phyloP scores from a whole-genome alignment of 257 asterid species.

The Cruciata laevipes region DNA sequence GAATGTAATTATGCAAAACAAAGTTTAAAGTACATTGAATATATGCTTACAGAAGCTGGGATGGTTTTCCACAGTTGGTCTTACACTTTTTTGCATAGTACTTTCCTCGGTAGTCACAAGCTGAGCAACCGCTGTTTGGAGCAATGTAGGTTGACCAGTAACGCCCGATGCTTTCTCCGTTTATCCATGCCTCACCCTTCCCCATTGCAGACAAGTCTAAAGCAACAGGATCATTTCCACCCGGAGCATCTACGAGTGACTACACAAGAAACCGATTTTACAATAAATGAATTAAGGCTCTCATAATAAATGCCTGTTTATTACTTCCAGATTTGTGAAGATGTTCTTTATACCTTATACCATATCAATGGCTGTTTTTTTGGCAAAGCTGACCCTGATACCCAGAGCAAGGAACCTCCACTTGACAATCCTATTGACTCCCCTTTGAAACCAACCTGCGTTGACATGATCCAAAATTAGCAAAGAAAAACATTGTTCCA shows the following conservation, averaged over 20 bases:
- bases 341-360: constrained; percentile 61
- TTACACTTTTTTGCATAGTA: constrained; percentile 48
- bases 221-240: constrained; percentile 60
- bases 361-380: constrained; percentile 71
- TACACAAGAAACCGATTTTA: constrained; percentile 18
- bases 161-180: constrained; percentile 89
- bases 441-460: constrained; percentile 82
- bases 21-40: not conserved
- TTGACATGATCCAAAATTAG: not conserved
- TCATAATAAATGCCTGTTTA: not conserved
- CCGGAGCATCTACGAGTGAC: constrained; percentile 65
- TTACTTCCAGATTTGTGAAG: not conserved
- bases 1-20: too few relatives aligned
- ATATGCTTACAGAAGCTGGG: constrained; percentile 67
- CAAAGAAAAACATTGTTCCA: not conserved
- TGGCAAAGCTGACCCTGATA: constrained; percentile 56
- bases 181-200: constrained; percentile 92
- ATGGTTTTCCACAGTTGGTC: constrained; percentile 68
- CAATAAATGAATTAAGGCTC: not conserved
- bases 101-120: constrained; percentile 67
- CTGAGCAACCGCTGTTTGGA: constrained; percentile 39
- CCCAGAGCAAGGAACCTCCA: constrained; percentile 65
- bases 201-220: constrained; percentile 73
- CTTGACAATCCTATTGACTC: constrained; percentile 50
- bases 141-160: constrained; percentile 70